Percentiles rank a stretch among this genome's conserved stretches.
These are phyloP conservation scores for Sisymbrium irio DNA, from an alignment of 345 rosid species.

Conservation along the genomic window DNA sequence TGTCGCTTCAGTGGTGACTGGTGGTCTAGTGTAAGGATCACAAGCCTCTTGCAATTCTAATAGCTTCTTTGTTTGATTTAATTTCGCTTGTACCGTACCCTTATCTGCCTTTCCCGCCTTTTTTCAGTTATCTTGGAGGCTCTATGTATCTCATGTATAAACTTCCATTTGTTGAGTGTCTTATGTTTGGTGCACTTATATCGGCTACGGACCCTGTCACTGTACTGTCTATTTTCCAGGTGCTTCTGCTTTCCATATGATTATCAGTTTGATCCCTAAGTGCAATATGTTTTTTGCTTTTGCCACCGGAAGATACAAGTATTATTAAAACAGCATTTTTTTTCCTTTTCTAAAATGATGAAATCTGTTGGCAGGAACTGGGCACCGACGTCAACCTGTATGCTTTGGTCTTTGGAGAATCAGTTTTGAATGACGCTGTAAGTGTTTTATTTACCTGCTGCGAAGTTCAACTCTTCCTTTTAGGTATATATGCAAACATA, in stretches of 20 bases:
- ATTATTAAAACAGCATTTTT: neutral
- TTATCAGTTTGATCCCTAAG: neutral
- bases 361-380: conserved; percentile 56
- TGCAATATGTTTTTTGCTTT: neutral
- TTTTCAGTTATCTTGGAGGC: conserved; percentile 82
- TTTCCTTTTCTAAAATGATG: neutral
- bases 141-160: conserved; percentile 68
- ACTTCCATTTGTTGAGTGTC: conserved; percentile 89
- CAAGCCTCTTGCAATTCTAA: neutral
- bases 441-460: conserved; percentile 24
- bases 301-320: neutral
- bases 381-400: conserved; percentile 87
- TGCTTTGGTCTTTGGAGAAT: conserved; percentile 96
- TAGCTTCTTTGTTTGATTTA: neutral
- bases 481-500: conserved; percentile 14
- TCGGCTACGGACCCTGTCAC: conserved; percentile 98
- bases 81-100: neutral
- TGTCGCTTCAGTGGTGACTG: conserved; percentile 75
- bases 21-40: conserved; percentile 71
- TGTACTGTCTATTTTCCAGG: conserved; percentile 94
- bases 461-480: neutral
- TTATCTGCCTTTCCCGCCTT: conserved; percentile 3
- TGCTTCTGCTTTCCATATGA: conserved; percentile 28
- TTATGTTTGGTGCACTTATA: conserved; percentile 96
- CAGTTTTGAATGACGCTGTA: conserved; percentile 93